Evolutionary conservation across 1,284 basidiomycete genomes (phyloP), one percentile per base, ranked within the genome.

Genomic region (Sutorius eximius): DNA sequence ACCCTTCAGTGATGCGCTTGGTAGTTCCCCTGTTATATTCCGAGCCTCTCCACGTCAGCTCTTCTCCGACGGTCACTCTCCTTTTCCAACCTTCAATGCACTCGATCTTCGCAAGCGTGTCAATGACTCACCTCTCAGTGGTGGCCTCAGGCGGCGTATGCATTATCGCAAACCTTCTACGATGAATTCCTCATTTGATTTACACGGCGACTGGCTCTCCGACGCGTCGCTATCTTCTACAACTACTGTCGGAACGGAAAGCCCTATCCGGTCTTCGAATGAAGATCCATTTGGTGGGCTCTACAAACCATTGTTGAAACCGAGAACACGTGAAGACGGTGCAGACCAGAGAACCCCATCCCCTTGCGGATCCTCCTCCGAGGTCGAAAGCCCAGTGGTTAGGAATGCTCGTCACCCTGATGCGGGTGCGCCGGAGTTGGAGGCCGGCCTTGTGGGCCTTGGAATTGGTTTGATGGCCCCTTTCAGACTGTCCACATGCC

Each of bases 321-420:
- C 66, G 8, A 62, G 50, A 43, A 43, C 49, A 11, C 55, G 51
- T 27, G 53, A 55, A 40, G 47, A 53, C 11, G 33, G 49, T 16
- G 32, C 40, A 45, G 52, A 60, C 11, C 57, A 57, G 42, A 68
- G 58, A 52, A 59, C 52, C 13, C 52, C 58, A 33, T 64, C 59
- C 0, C 59, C 78, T 20, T 65, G 75, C 30, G 65, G 72, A 50
- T 73, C 77, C 32, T 73, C 68, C 36, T 71, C 75, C 18, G 79
- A 77, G 49, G 63, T 64, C 22, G 85, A 85, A 55, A 86, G 84
- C 55, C 85, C 85, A n/a, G 78, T 86, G 11, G 64, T 86, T 49
- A 74, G 83, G 55, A 79, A 75, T 57, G 68, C 70, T 41, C 65
- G 74, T 49, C 61, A 73, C 37, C 61, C 66, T 29, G 54, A 59